These are phyloP conservation scores for Ophiorrhiza pumila DNA, from an alignment of 257 asterid species.

Conservation along the genomic window DNA sequence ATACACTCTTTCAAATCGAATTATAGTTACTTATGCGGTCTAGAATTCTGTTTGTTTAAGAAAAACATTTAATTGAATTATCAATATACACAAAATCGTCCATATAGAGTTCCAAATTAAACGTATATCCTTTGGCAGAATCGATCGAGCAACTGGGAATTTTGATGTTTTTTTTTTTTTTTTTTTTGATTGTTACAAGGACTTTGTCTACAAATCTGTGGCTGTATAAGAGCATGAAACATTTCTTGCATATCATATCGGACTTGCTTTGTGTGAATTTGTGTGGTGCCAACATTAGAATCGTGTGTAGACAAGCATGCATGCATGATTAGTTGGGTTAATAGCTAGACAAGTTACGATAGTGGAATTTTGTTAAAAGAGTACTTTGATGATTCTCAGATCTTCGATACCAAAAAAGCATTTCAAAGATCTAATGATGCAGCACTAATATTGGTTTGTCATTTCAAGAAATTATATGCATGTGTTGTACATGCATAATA, in stretches of 20 bases:
- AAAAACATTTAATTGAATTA: no score
- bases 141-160: not conserved
- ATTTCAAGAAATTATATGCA: not conserved
- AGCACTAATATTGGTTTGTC: no score
- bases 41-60: no score
- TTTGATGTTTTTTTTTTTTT: no score
- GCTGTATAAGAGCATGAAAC: not conserved
- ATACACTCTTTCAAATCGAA: no score
- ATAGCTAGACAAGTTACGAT: not conserved
- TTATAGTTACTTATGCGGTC: no score
- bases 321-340: conserved; percentile 7
- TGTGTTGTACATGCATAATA: conserved; percentile 1
- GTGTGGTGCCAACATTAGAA: not conserved
- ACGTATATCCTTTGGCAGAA: not conserved
- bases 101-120: no score
- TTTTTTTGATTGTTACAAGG: not conserved
- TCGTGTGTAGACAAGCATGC: conserved; percentile 6
- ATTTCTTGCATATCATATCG: not conserved
- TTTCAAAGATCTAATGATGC: conserved; percentile 13
- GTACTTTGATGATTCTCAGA: not conserved
- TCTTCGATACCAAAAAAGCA: not conserved
- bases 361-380: conserved; percentile 15
- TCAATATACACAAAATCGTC: no score
- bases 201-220: not conserved
- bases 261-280: not conserved